A percentile compares a stretch with the other conserved stretches of the same genome.
Evolutionary conservation across 495 filamentous ascomycete genomes (phyloP).

Genomic region (Aspergillus avenaceus): DNA sequence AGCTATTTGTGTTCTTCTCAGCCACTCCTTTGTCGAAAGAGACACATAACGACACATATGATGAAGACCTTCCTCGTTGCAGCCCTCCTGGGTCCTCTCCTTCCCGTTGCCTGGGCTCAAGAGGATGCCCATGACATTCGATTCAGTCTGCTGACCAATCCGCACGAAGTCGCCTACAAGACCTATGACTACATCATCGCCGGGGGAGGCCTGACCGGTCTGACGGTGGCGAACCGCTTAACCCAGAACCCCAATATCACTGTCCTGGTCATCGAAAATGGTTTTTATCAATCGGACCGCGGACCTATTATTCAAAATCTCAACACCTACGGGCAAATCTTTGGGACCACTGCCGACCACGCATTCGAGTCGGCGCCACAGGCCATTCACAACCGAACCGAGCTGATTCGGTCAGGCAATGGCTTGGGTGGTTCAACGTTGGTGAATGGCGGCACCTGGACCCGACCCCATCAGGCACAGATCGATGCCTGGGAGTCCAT

Average conservation of each 20-base stretch:
- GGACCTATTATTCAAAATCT: constrained; percentile 31
- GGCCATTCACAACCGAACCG: constrained; percentile 13
- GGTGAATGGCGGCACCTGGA: constrained; percentile 50
- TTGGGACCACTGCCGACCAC: constrained; percentile 23
- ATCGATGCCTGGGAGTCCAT: constrained; percentile 50
- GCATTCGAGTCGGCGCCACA: constrained; percentile 11
- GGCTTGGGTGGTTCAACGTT: constrained; percentile 51
- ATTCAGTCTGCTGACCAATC: constrained; percentile 18
- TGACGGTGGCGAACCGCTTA: constrained; percentile 34
- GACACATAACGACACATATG: too few relatives aligned
- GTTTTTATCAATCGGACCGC: constrained; percentile 26
- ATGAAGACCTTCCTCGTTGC: too few relatives aligned
- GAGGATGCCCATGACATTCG: too few relatives aligned
- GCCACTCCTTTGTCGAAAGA: too few relatives aligned
- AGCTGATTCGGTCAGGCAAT: constrained; percentile 21
- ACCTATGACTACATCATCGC: constrained; percentile 30
- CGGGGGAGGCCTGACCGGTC: constrained; percentile 32
- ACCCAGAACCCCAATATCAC: constrained; percentile 39
- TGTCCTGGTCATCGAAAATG: constrained; percentile 54
- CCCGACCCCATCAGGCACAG: constrained; percentile 37
- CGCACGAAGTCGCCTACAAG: constrained; percentile 10
- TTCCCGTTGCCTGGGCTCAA: too few relatives aligned
- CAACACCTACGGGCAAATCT: constrained; percentile 32
- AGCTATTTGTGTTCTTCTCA: too few relatives aligned
- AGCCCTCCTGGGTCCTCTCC: too few relatives aligned